phyloP scores from a whole-genome alignment of 73 alveolate genomes.

The Paramecium octaurelia region DNA sequence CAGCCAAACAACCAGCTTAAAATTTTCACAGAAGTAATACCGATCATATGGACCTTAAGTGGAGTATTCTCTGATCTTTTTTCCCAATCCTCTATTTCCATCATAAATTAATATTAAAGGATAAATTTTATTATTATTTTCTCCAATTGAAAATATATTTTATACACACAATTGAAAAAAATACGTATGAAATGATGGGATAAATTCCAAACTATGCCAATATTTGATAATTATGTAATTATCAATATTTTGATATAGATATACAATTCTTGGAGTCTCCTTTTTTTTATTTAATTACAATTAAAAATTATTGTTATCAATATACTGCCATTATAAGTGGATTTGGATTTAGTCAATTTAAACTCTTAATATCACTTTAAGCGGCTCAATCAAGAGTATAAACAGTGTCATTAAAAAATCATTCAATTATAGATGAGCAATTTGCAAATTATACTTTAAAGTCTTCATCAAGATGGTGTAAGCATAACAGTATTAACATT shows the following conservation, averaged over 20 bases:
- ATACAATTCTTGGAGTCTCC: too few species aligned
- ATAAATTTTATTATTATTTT: neutral
- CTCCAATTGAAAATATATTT: neutral
- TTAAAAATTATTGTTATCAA: neutral
- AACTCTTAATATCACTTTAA: neutral
- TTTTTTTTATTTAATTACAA: neutral
- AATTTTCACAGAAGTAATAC: constrained; percentile 8
- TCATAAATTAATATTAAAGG: constrained; percentile 8
- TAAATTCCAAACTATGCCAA: neutral
- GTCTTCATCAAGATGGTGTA: too few species aligned
- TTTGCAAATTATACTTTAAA: too few species aligned
- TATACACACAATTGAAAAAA: neutral
- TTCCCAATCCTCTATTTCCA: constrained; percentile 59
- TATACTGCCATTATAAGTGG: neutral
- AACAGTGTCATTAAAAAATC: neutral
- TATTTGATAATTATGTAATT: too few species aligned
- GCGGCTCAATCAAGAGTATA: neutral
- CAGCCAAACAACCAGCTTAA: constrained; percentile 89
- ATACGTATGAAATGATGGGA: neutral
- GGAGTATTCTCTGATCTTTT: constrained; percentile 54
- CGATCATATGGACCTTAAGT: constrained; percentile 48
- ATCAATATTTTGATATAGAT: too few species aligned
- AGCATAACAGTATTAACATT: too few species aligned
- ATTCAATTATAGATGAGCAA: neutral
- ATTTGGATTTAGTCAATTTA: neutral